phyloP scores from a whole-genome alignment of 169 alveolate species.

The Plasmodium knowlesi region DNA sequence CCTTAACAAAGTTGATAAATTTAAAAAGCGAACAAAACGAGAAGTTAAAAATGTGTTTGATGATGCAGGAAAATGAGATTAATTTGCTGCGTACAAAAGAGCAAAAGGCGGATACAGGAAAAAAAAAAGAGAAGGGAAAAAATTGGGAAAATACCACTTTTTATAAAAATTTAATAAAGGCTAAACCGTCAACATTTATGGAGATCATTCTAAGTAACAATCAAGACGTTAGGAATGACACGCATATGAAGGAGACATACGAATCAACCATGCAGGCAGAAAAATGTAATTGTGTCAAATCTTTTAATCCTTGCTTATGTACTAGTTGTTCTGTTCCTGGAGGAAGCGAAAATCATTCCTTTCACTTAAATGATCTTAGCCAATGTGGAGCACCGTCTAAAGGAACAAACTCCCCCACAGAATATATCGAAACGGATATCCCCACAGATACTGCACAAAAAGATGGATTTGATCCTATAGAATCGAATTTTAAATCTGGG shows the following conservation, averaged over 20 bases:
- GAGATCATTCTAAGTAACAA: constrained; percentile 48
- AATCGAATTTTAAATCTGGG: neutral
- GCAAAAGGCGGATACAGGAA: neutral
- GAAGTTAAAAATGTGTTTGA: constrained; percentile 2
- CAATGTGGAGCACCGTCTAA: neutral
- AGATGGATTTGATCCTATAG: neutral
- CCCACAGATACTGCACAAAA: neutral
- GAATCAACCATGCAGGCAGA: neutral
- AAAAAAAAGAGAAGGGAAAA: neutral
- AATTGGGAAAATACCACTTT: constrained; percentile 23
- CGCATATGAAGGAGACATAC: neutral
- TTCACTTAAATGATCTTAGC: neutral
- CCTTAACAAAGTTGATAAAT: constrained; percentile 13
- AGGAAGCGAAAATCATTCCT: neutral
- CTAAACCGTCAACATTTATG: constrained; percentile 17
- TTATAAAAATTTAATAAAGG: constrained; percentile 32
- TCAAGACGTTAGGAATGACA: neutral
- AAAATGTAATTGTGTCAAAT: neutral
- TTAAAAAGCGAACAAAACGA: constrained; percentile 26
- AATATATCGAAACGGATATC: neutral
- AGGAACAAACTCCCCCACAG: neutral
- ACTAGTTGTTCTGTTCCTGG: neutral
- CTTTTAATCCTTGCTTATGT: neutral
- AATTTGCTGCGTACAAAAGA: constrained; percentile 22
- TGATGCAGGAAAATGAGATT: constrained; percentile 10